Percentiles rank a stretch among this genome's conserved stretches.
These are phyloP conservation scores for Candida montana DNA, from an alignment of 805 yeast species.

Conservation along the genomic window DNA sequence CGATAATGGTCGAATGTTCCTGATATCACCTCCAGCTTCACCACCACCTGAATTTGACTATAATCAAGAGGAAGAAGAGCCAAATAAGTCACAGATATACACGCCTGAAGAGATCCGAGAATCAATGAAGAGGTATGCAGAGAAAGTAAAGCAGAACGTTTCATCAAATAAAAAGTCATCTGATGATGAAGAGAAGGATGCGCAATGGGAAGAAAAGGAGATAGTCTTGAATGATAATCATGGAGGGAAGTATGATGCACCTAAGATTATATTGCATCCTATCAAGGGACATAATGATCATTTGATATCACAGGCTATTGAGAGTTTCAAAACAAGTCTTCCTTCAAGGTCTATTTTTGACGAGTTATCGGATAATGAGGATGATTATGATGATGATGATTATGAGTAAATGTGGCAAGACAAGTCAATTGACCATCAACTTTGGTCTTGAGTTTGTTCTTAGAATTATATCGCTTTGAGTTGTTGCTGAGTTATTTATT, in stretches of 20 bases:
- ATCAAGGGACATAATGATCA: constrained; percentile 23
- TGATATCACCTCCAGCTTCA: constrained; percentile 38
- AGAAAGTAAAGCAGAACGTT: constrained; percentile 15
- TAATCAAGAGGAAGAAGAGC: constrained; percentile 33
- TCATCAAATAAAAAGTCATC: constrained; percentile 7
- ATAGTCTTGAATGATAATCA: constrained; percentile 21
- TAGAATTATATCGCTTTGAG: too few relatives aligned
- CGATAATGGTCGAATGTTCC: constrained; percentile 27
- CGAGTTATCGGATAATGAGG: constrained; percentile 19
- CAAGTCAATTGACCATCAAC: too few relatives aligned
- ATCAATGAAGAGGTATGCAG: constrained; percentile 17
- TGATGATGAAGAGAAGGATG: not conserved
- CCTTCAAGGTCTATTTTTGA: constrained; percentile 37
- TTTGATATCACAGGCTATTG: constrained; percentile 20
- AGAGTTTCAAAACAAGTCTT: constrained; percentile 27
- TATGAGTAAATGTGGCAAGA: not conserved
- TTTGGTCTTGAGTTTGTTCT: too few relatives aligned
- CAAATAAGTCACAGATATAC: constrained; percentile 26
- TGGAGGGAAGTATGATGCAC: constrained; percentile 8
- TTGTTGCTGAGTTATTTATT: too few relatives aligned
- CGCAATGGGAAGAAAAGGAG: constrained; percentile 11
- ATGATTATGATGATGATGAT: constrained; percentile 2
- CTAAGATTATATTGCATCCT: constrained; percentile 23
- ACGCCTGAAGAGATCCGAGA: constrained; percentile 23
- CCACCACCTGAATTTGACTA: constrained; percentile 39